Conservation (phyloP, 768 basidiomycete species). For the Chalciporus chontae region DNA sequence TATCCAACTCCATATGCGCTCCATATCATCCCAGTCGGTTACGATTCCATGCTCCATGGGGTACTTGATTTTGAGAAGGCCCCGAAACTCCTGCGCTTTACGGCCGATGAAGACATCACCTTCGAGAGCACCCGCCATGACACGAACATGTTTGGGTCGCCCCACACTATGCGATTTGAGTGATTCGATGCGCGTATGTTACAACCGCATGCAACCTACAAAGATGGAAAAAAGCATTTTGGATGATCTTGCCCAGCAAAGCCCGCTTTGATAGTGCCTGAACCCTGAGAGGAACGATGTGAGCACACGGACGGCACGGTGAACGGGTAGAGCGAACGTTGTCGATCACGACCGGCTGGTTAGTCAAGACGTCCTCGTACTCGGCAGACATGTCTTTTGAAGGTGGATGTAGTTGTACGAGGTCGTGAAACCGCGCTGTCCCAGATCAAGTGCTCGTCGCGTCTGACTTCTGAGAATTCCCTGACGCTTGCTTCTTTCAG, state of each 20-base stretch:
- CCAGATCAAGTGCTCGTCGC: constrained; percentile 1
- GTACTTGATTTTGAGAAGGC: constrained; percentile 96
- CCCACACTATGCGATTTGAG: constrained; percentile 65
- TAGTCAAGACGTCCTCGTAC: constrained; percentile 92
- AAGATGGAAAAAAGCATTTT: constrained; percentile 98
- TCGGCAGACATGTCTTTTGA: constrained; percentile 65
- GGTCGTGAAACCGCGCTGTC: constrained; percentile 4
- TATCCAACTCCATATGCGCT: constrained; percentile 98
- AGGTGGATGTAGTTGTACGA: constrained; percentile 4
- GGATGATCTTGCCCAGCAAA: constrained; percentile 99
- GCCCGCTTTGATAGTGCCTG: constrained; percentile 97
- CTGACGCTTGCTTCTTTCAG: constrained; percentile 11
- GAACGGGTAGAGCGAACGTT: constrained; percentile 58
- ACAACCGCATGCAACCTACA: constrained; percentile 55
- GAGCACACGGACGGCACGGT: constrained; percentile 23
- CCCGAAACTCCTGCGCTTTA: constrained; percentile 92
- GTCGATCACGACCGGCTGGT: constrained; percentile 98
- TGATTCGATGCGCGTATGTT: neutral
- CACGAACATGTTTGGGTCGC: constrained; percentile 93
- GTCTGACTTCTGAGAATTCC: neutral
- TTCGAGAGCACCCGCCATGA: constrained; percentile 97
- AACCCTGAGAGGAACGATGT: constrained; percentile 61
- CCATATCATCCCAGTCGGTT: constrained; percentile 99
- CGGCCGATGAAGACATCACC: constrained; percentile 96
- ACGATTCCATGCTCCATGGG: constrained; percentile 99